Evolutionary conservation across 257 asterid genomes (phyloP), one percentile per base, ranked within the genome.

Genomic region (Solanum appendiculatum): DNA sequence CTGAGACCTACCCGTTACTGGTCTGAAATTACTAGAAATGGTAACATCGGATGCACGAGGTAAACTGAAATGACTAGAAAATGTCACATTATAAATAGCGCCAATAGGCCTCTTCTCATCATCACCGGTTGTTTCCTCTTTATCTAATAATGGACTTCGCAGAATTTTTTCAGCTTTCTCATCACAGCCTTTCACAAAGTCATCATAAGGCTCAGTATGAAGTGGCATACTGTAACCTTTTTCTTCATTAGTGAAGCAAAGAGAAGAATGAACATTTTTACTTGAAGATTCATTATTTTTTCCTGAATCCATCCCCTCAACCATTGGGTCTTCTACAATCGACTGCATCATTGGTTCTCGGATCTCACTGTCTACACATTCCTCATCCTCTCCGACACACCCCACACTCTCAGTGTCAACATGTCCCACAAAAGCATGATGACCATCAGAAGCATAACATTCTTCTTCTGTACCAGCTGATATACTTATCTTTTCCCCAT

Each of bases 311-410:
- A 85, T 63, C 60, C 36, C 92, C 73, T 70, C 90, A 75, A 39
- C 23, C 3, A 15, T 48, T 0, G 23, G 23, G 58, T 48, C 58
- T 48, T 48, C 58, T 48, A 3, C 83, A 87, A 81, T 34, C 25
- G 93, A 87, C 70, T 51, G 89, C 70, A 81, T 88, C 14, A 84
- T 15, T 33, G 92, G 90, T 87, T 93, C 98, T 89, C 98, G 93
- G 84, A 94, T 90, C 90, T 96, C 98, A 86, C 98, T 98, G 63
- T 95, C 99, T 92, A 95, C 98, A 87, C 82, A 92, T 15, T 94
- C 96, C 44, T 92, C 98, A 89, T 94, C 96, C 23, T 48, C 21
- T 48, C 58, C 15, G 21, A 48, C 58, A 48, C 21, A 15, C 21
- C 58, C 58, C 58, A 48, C 58, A 48, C 21, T 87, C 78, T 82